phyloP scores from a whole-genome alignment of 129 eudicot genomes.

The Ambrosia artemisiifolia region DNA sequence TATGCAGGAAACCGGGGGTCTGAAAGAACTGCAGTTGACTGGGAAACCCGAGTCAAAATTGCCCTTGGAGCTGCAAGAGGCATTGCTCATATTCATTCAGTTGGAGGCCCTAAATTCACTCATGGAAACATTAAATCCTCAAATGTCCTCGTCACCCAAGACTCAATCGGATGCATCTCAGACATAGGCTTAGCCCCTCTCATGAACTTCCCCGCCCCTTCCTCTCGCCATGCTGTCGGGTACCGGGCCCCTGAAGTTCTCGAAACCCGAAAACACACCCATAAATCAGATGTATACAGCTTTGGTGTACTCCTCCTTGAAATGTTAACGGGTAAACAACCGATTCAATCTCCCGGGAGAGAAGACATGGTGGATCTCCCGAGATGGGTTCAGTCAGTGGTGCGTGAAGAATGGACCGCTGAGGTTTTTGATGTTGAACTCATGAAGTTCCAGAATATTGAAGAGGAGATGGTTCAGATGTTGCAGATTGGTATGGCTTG shows the following conservation, averaged over 20 bases:
- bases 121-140: conserved; percentile 85
- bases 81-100: conserved; percentile 64
- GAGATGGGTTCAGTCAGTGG: conserved; percentile 92
- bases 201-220: conserved; percentile 62
- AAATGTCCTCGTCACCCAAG: conserved; percentile 67
- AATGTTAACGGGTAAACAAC: conserved; percentile 83
- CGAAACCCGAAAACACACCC: conserved; percentile 70
- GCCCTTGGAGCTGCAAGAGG: conserved; percentile 79
- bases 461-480: conserved; percentile 96
- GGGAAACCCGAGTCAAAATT: conserved; percentile 75
- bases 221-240: conserved; percentile 60
- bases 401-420: conserved; percentile 91
- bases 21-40: conserved; percentile 57
- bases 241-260: conserved; percentile 87
- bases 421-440: conserved; percentile 84
- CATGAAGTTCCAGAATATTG: conserved; percentile 68
- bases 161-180: conserved; percentile 56
- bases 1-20: conserved; percentile 57
- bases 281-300: conserved; percentile 87
- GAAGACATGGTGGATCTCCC: conserved; percentile 84
- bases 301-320: conserved; percentile 80
- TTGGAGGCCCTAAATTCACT: conserved; percentile 69
- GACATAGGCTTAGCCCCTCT: conserved; percentile 74
- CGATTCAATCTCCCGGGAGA: conserved; percentile 71
- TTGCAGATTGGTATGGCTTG: conserved; percentile 90